Base-by-base conservation (phyloP, 1,284 basidiomycete species). In the Spongiforma sp. region DNA sequence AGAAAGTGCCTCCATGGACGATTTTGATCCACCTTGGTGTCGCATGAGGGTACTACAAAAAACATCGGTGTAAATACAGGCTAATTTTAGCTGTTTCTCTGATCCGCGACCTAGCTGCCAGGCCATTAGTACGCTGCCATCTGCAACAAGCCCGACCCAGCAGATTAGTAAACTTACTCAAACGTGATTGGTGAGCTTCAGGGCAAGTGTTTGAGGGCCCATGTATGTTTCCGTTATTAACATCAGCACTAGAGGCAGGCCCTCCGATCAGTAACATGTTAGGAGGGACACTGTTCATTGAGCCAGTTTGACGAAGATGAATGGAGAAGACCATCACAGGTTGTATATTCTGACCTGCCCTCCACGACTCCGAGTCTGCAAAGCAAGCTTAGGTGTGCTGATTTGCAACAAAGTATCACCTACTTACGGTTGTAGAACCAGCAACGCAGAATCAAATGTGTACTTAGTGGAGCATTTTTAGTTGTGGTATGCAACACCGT, bases 361-460 rank as follows among this genome's bases (percentile, higher is more conserved):
- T n/a, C n/a, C n/a, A n/a, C n/a, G n/a, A n/a, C n/a, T n/a, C n/a
- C n/a, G n/a, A n/a, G n/a, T 84, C 82, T 84, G 66, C 43, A 59
- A 46, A 28, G 5, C n/a, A 15, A 56, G 11, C 12, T 26, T 54
- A 10, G 65, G 30, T n/a, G 32, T 30, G 24, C 24, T 24, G n/a
- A 17, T 5, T n/a, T 5, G 32, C 10, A 17, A 9, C 32, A 33
- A 4, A 26, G 36, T 30, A 34, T 5, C 34, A 12, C 73, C 81
- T n/a, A n/a, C n/a, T n/a, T 66, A 87, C 87, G 87, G 73, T 89
- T 89, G 73, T 89, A 89, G 77, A 88, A 89, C 81, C 88, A 28
- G 32, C 50, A 4, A 33, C 21, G 6, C 21, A 24, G 17, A 6
- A 37, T 48, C 39, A 36, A 36, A 32, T 24, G 5, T 8, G 36